Conservation (phyloP, 345 rosid genomes). For the Kernera saxatilis region DNA sequence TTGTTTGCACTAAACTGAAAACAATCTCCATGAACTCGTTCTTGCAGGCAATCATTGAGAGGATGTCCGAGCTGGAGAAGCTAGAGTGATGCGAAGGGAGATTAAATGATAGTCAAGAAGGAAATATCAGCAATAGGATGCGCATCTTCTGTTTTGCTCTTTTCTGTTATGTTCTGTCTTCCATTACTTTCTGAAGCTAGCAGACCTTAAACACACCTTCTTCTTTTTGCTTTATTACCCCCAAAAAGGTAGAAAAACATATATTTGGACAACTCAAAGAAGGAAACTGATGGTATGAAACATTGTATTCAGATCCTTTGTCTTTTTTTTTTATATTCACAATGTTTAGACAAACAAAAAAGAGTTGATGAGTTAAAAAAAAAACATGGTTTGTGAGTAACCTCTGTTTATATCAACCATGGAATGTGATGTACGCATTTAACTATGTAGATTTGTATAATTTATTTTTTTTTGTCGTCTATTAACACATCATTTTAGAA, state of each 20-base stretch:
- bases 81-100: constrained; percentile 42
- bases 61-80: constrained; percentile 89
- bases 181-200: not conserved
- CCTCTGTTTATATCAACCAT: no score
- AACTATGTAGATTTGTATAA: no score
- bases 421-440: no score
- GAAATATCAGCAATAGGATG: not conserved
- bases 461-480: no score
- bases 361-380: not conserved
- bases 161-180: not conserved
- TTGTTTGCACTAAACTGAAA: not conserved
- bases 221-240: not conserved
- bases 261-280: not conserved
- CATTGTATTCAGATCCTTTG: not conserved
- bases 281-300: not conserved
- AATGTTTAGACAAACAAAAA: not conserved
- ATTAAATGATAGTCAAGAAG: not conserved
- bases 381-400: no score
- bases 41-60: constrained; percentile 78
- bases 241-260: not conserved
- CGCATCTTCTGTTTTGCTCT: not conserved
- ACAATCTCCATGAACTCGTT: not conserved
- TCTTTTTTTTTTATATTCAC: not conserved
- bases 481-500: no score
- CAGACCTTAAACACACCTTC: not conserved